Base-by-base conservation (phyloP, 176 grass and related monocot species). In the barley (Hordeum vulgare) region DNA sequence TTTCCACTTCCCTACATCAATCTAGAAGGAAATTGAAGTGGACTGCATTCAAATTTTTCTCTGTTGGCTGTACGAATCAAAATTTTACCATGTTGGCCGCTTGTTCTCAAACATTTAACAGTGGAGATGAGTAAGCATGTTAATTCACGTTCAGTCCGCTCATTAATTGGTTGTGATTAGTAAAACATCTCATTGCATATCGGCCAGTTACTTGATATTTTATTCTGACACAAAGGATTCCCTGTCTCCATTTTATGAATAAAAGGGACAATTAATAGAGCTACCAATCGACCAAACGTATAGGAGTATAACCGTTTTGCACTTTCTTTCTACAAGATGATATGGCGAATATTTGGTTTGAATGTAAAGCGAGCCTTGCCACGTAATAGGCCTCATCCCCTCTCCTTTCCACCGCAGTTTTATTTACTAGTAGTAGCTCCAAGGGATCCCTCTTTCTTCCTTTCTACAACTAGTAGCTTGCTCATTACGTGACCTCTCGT, bases 271-370 rank as follows among this genome's bases (percentile, higher is more conserved):
- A 33, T 33, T 17, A 8, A 4, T 7, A 25, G 67, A 71, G 37
- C 11, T 71, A 51, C 11, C 24, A 6, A 25, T 42, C 1, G 21
- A 40, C 6, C 34, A 37, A 40, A 69, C 7, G 10, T 24, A 70
- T 41, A 70, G 36, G 23, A 40, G n/a, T 1, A 70, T 70, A 41
- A 44, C 11, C 3, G 12, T 18, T 25, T 42, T 44, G 14, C 5
- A 36, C 15, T 61, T 73, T 20, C 56, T 33, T 82, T 81, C 53
- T 61, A 63, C 62, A 10, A 85, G 39, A 76, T 77, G 42, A 82
- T 78, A 35, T 58, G 2, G 8, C 71, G 83, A 82, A 86, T 82
- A 90, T 86, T 85, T 65, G 64, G 44, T 85, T 60, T 77, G 72
- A 56, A 45, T 72, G 83, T 82, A 86, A 89, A 86, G 78, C 9